Base-by-base conservation (phyloP, 2,329 filamentous ascomycete species). In the Penicillium sp. region DNA sequence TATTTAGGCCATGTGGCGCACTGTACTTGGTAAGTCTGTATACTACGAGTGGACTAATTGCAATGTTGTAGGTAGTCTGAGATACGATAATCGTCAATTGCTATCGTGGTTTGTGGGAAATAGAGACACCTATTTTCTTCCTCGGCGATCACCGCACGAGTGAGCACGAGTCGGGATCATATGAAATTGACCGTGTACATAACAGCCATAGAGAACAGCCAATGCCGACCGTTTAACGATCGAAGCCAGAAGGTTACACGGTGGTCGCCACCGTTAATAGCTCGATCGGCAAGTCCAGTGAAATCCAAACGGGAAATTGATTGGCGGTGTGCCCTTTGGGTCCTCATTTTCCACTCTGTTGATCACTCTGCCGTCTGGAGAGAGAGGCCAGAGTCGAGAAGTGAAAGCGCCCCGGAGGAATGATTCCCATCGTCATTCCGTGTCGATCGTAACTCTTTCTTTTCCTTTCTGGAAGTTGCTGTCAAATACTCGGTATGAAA, bases 191-290 rank as follows among this genome's bases (percentile, higher is more conserved):
- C 47, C 41, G 30, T 41, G 43, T 29, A 33, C 18, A 12, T 22
- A 31, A 28, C 14, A 19, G 29, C 37, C 30, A 31, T n/a, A 30
- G 14, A 25, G 29, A 22, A 31, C 30, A 44, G 43, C 52, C 50
- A 59, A 57, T 60, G 46, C 50, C 56, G 59, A 56, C 57, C 48
- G 56, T 60, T 61, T 58, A 50, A 59, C 46, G 54, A 61, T 60
- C 25, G 41, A 39, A 19, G 25, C 16, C 41, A 45, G 14, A 48
- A 37, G 46, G 55, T 58, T 44, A 55, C 46, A 59, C 57, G 49
- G 46, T 55, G 36, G 41, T 55, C 29, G 54, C 58, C 56, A 59
- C 58, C 54, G 54, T 54, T 59, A 49, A 57, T 59, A 50, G 52
- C 31, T 38, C 54, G 57, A 58, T 59, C 57, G 55, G 51, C 52